Evolutionary conservation across 345 rosid species (phyloP).

Genomic region (Eucalyptus microcorys): DNA sequence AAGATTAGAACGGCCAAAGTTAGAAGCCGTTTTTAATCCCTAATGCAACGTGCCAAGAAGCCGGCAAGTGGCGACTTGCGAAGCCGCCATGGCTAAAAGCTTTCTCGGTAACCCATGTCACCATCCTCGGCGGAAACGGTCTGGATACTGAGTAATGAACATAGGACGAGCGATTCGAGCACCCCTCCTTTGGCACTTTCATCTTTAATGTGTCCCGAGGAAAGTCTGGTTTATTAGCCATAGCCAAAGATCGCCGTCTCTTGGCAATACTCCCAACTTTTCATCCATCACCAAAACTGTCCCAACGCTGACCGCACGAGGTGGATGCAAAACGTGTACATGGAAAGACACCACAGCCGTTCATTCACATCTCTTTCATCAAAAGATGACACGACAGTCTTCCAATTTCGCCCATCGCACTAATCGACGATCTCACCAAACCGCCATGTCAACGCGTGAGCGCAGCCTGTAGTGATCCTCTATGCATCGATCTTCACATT

Average conservation of each 20-base stretch:
- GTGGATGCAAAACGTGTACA: not conserved
- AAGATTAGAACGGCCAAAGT: not conserved
- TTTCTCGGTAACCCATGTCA: not conserved
- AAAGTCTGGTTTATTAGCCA: too few species aligned
- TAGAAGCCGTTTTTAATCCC: not conserved
- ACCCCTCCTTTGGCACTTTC: not conserved
- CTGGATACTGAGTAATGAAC: not conserved
- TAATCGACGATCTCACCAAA: not conserved
- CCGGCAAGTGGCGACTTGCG: not conserved
- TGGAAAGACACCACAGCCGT: not conserved
- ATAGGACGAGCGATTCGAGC: not conserved
- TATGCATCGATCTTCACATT: not conserved
- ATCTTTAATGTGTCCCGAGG: not conserved
- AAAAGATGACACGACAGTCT: not conserved
- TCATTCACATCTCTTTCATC: not conserved
- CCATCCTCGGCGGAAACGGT: not conserved
- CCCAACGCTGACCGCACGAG: not conserved
- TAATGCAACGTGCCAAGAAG: not conserved
- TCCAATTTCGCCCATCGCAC: not conserved
- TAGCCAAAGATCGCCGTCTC: not conserved
- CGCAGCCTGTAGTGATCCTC: not conserved
- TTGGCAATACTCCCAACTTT: not conserved
- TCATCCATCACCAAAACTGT: not conserved
- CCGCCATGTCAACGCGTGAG: not conserved
- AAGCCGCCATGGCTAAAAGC: not conserved